Base-by-base conservation (phyloP, 495 filamentous ascomycete species). In the Paragyromitra xinjiangensis region DNA sequence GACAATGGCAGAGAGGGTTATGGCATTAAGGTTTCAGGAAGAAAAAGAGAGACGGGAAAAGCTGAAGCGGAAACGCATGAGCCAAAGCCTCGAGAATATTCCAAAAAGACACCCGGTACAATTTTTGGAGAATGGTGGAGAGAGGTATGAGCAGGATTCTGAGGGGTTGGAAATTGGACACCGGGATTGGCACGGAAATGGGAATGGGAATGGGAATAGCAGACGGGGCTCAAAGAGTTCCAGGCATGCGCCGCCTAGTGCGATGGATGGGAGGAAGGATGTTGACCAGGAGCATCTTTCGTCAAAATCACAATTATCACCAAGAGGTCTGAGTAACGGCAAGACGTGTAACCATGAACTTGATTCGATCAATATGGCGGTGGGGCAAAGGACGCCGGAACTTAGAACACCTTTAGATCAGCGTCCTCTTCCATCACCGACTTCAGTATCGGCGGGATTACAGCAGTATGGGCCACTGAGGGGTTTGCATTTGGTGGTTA, bases 401-500 rank as follows among this genome's bases (percentile, higher is more conserved):
- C 63, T 45, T 26, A 70, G 14, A 42, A 51, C 29, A 22, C 40
- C 69, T 26, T 59, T 11, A 16, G 51, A 48, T 1, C 42, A 62
- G 14, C 59, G 66, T 19, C 29, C 51, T 26, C 51, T 61, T 42
- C 74, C 69, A 22, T 67, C 69, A 0, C 48, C 69, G 6, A 42
- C 69, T 61, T 37, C 61, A 5, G 73, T 73, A 66, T 66, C 69
- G 6, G 6, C 53, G 53, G 63, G 63, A 14, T 65, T 73, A 2
- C 62, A 80, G 14, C 75, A 39, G 5, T 59, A 77, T 12, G 68
- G 81, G 3, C 82, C 83, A 14, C 84, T 90, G 1, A 78, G 82
- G 34, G 89, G 88, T 0, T 77, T 91, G 1, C 88, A 86, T 64
- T 85, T 97, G 12, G 91, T 94, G 53, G 88, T 95, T 50, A 96